Conservation (phyloP, 495 filamentous ascomycete species). For the Podospora tetraspora region DNA sequence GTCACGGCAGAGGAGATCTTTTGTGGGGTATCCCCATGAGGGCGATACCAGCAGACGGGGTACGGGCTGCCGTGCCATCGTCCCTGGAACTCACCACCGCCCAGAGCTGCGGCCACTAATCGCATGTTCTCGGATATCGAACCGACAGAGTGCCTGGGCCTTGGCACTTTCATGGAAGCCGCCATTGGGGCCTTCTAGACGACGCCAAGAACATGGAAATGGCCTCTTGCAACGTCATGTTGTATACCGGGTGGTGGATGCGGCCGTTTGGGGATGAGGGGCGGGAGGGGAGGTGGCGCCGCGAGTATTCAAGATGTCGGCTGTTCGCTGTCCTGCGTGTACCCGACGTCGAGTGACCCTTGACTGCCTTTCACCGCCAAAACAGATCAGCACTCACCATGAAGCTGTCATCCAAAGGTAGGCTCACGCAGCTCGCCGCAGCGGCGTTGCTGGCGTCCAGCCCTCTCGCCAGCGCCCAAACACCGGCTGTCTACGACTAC, state of each 20-base stretch:
- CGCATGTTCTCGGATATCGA: neutral
- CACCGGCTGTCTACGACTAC: slow-evolving; percentile 30
- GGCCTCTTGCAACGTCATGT: neutral
- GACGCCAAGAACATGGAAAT: neutral
- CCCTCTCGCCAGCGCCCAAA: neutral
- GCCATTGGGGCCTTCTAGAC: neutral
- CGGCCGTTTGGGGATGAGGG: neutral
- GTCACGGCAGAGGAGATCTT: neutral
- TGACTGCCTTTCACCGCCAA: neutral
- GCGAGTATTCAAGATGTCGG: neutral
- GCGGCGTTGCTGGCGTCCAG: neutral
- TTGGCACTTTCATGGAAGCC: neutral
- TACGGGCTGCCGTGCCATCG: neutral
- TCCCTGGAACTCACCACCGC: neutral
- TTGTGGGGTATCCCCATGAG: neutral
- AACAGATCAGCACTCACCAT: neutral
- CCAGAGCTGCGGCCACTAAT: neutral
- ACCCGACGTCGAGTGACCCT: neutral
- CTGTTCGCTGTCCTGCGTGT: neutral
- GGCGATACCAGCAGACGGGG: neutral
- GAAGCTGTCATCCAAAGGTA: neutral
- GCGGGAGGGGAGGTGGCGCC: neutral
- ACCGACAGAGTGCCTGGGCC: neutral
- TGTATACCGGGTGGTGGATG: neutral
- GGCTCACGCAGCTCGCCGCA: neutral